Percentiles rank a stretch among this genome's conserved stretches.
Conservation (phyloP, 2,329 filamentous ascomycete genomes). For the Chaetomium globosum region DNA sequence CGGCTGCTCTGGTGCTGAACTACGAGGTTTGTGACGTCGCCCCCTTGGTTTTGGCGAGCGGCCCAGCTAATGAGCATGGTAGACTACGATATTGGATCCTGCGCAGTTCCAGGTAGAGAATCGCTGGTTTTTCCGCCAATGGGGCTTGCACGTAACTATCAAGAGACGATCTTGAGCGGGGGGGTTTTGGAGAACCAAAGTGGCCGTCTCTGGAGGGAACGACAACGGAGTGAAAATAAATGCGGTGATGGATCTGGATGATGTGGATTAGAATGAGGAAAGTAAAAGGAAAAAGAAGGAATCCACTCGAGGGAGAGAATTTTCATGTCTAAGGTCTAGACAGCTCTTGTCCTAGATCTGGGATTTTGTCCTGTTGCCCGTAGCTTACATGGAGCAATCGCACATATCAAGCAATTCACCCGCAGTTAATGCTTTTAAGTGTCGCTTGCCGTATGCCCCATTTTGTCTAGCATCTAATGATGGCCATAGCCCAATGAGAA, state of each 20-base stretch:
- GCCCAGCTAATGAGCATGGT: not conserved
- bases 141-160: not conserved
- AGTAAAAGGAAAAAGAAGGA: not conserved
- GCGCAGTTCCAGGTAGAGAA: not conserved
- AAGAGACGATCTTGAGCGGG: constrained; percentile 1
- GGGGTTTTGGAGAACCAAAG: not conserved
- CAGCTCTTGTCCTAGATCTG: too few species aligned
- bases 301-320: not conserved
- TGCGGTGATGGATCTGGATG: not conserved
- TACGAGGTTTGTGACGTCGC: constrained; percentile 18
- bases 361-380: too few species aligned
- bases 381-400: too few species aligned
- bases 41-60: not conserved
- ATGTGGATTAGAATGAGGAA: too few species aligned
- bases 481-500: too few species aligned
- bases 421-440: too few species aligned
- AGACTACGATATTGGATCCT: not conserved
- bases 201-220: not conserved
- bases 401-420: too few species aligned
- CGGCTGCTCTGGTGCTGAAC: constrained; percentile 22
- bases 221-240: not conserved
- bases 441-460: too few species aligned
- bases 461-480: too few species aligned
- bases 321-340: not conserved
- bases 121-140: constrained; percentile 1